phyloP scores from a whole-genome alignment of 345 rosid genomes.

The Pistacia atlantica region DNA sequence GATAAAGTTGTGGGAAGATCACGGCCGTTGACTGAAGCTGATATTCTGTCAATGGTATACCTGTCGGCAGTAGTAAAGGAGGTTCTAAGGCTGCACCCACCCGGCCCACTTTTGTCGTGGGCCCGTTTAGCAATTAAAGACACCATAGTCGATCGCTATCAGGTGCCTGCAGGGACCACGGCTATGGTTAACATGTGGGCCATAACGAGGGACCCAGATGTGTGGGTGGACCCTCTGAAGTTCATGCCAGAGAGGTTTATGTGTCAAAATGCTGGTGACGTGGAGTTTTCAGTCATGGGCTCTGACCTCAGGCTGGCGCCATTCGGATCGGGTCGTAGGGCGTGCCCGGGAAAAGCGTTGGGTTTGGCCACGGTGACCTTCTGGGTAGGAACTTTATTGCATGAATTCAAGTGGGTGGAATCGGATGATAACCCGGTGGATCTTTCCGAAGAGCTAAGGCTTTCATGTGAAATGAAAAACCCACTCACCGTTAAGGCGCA shows the following conservation, averaged over 20 bases:
- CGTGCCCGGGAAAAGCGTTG: slow-evolving; percentile 53
- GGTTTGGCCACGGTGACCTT: slow-evolving; percentile 46
- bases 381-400: slow-evolving; percentile 48
- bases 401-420: slow-evolving; percentile 48
- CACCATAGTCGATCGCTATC: slow-evolving; percentile 38
- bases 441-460: slow-evolving; percentile 43
- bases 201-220: slow-evolving; percentile 48
- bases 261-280: slow-evolving; percentile 8
- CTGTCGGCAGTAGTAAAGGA: slow-evolving; percentile 49
- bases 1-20: slow-evolving; percentile 49
- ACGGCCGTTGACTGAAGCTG: slow-evolving; percentile 36
- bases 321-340: slow-evolving; percentile 58
- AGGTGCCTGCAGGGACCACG: slow-evolving; percentile 49
- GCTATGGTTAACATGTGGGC: slow-evolving; percentile 76
- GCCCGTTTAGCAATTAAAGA: slow-evolving; percentile 50
- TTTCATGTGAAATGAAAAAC: slow-evolving; percentile 55
- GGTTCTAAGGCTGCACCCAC: slow-evolving; percentile 56
- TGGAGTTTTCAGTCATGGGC: slow-evolving; percentile 42
- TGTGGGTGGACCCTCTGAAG: slow-evolving; percentile 43
- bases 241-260: slow-evolving; percentile 51
- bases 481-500: slow-evolving; percentile 40
- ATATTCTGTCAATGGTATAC: slow-evolving; percentile 37
- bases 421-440: slow-evolving; percentile 38
- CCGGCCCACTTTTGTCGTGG: slow-evolving; percentile 69
- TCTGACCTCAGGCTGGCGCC: slow-evolving; percentile 58